Percentiles rank a stretch among this genome's conserved stretches.
Conservation (phyloP, 208 protist species). For the Leishmania guyanensis region DNA sequence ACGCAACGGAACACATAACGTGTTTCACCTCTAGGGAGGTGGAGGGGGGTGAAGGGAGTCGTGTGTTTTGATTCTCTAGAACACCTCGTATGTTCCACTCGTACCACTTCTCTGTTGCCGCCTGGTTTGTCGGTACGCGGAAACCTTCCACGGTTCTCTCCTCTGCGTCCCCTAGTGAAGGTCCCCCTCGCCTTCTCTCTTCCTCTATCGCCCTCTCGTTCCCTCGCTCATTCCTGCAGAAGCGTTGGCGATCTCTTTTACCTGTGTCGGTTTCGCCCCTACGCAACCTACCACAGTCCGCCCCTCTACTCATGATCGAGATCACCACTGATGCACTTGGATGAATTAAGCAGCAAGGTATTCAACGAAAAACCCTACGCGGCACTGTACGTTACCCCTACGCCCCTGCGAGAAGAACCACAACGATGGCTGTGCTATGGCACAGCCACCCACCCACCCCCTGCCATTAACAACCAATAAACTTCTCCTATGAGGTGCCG, state of each 20-base stretch:
- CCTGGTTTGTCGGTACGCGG: not conserved
- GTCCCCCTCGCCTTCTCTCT: not conserved
- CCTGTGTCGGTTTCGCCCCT: not conserved
- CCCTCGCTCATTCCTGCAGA: not conserved
- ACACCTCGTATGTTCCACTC: no score
- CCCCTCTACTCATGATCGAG: accelerated
- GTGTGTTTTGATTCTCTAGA: not conserved
- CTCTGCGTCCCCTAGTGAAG: not conserved
- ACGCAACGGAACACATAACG: not conserved
- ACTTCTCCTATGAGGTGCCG: not conserved
- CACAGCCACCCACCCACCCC: no score
- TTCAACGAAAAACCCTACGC: not conserved
- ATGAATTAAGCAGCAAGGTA: not conserved
- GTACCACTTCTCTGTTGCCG: not conserved
- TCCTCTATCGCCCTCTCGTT: not conserved
- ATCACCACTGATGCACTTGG: not conserved
- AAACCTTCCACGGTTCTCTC: not conserved
- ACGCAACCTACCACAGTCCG: not conserved
- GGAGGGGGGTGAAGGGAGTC: not conserved
- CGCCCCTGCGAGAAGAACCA: not conserved
- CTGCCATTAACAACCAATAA: not conserved
- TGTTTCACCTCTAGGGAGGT: no score
- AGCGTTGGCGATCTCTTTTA: not conserved
- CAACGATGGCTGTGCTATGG: no score
- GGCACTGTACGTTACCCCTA: not conserved